phyloP scores from a whole-genome alignment of 176 grass and related monocot species.

The Bromus sterilis region DNA sequence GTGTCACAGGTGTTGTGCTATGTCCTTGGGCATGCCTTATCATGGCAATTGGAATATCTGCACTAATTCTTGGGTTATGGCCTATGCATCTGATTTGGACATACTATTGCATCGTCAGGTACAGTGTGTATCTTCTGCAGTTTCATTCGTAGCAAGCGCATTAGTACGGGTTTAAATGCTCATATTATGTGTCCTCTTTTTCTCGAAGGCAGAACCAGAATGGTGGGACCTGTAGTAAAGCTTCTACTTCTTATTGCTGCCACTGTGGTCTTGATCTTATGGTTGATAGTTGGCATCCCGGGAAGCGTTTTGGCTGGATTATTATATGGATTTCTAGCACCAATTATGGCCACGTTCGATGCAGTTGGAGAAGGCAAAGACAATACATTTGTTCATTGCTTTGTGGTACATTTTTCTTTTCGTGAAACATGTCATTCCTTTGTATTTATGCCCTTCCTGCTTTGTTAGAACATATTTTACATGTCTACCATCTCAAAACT shows the following conservation, averaged over 20 bases:
- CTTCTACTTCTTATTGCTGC: conserved; percentile 62
- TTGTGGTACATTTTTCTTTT: conserved; percentile 47
- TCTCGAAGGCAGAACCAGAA: conserved; percentile 72
- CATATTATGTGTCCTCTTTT: conserved; percentile 30
- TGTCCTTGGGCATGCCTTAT: conserved; percentile 79
- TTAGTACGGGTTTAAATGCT: conserved; percentile 2
- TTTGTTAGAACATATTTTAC: conserved; percentile 4
- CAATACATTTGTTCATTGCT: conserved; percentile 69
- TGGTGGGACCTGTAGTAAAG: conserved; percentile 81
- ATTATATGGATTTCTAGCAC: conserved; percentile 88
- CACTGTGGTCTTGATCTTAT: conserved; percentile 49
- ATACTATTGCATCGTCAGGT: conserved; percentile 88
- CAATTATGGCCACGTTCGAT: conserved; percentile 75
- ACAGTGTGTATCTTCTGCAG: conserved; percentile 22
- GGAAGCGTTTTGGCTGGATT: conserved; percentile 64
- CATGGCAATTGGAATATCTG: conserved; percentile 81
- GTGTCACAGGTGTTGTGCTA: conserved; percentile 63
- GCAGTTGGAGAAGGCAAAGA: conserved; percentile 95
- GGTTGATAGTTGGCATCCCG: conserved; percentile 62
- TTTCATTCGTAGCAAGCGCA: neutral
- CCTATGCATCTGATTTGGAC: conserved; percentile 85
- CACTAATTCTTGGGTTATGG: conserved; percentile 91
- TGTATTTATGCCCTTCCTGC: neutral
- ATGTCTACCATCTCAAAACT: conserved; percentile 8
- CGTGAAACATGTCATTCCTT: neutral